Evolutionary conservation across 805 yeast species (phyloP).

Genomic region (Candida adriatica): DNA sequence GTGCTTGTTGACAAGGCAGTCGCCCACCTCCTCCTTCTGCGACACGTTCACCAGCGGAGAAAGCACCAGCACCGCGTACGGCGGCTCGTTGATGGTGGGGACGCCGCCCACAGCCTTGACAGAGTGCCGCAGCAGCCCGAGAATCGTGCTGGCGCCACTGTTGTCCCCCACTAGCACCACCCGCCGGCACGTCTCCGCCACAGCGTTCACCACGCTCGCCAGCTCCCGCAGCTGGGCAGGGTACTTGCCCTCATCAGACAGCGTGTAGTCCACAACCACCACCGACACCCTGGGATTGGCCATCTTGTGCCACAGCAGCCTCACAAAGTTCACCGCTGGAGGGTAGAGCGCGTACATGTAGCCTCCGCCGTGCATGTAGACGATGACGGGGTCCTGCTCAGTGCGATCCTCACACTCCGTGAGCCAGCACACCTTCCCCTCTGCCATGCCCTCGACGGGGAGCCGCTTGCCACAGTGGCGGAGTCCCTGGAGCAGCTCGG

Average conservation of each 20-base stretch:
- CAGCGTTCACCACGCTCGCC: slow-evolving; percentile 10
- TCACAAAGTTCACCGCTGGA: not conserved
- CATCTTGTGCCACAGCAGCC: not conserved
- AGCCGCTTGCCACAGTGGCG: not conserved
- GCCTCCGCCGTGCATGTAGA: slow-evolving; percentile 11
- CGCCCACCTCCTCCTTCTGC: no score
- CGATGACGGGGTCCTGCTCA: slow-evolving; percentile 9
- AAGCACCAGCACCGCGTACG: no score
- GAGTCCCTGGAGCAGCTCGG: not conserved
- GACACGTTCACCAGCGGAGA: no score
- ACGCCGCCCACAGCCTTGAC: not conserved
- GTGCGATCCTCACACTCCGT: slow-evolving; percentile 24
- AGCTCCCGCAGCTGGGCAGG: slow-evolving; percentile 24
- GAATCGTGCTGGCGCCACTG: slow-evolving; percentile 24
- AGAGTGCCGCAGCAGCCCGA: slow-evolving; percentile 11
- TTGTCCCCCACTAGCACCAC: slow-evolving; percentile 25
- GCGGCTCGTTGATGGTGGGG: no score
- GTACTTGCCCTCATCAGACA: slow-evolving; percentile 17
- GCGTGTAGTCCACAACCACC: slow-evolving; percentile 23
- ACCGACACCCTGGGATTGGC: slow-evolving; percentile 16
- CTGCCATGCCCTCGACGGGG: slow-evolving; percentile 2
- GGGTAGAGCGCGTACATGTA: not conserved
- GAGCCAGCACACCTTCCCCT: slow-evolving; percentile 4
- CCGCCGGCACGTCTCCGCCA: slow-evolving; percentile 10
- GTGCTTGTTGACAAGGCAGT: no score